These are phyloP conservation scores for Naganishia onofrii DNA, from an alignment of 768 basidiomycete species.

Conservation along the genomic window DNA sequence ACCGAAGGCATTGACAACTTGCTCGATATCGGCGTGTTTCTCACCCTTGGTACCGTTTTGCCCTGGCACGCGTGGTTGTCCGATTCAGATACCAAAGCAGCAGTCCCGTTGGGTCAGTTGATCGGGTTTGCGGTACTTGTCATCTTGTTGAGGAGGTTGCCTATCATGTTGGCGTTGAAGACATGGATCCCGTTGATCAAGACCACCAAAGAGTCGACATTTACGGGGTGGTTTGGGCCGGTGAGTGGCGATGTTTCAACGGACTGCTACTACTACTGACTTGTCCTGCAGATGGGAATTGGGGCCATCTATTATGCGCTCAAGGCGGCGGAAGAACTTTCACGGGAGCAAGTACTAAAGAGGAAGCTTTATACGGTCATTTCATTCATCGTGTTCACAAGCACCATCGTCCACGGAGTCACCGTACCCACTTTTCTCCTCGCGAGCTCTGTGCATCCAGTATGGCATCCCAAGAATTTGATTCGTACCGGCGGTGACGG, in stretches of 20 bases:
- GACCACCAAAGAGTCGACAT: conserved; percentile 34
- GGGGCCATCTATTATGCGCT: conserved; percentile 37
- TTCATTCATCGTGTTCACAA: conserved; percentile 35
- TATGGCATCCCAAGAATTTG: conserved; percentile 34
- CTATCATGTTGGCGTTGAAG: conserved; percentile 29
- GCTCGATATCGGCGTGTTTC: conserved; percentile 35
- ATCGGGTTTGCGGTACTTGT: conserved; percentile 32
- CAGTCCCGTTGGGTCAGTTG: conserved; percentile 23
- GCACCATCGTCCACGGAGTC: conserved; percentile 36
- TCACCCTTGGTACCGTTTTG: conserved; percentile 36
- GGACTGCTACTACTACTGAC: background rate
- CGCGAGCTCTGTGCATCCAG: conserved; percentile 32
- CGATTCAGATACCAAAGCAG: background rate
- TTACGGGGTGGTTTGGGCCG: conserved; percentile 37
- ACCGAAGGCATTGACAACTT: conserved; percentile 36
- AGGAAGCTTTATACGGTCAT: conserved; percentile 32
- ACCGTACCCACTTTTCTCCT: conserved; percentile 35
- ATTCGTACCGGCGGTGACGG: conserved; percentile 19
- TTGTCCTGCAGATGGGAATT: conserved; percentile 29
- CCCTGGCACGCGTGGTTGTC: conserved; percentile 34
- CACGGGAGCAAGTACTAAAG: conserved; percentile 28
- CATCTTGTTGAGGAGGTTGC: conserved; percentile 32
- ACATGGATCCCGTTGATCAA: conserved; percentile 32
- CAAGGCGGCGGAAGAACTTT: conserved; percentile 30
- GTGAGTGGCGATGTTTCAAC: conserved; percentile 7